Evolutionary conservation across 75 land plant genomes (phyloP), one percentile per base, ranked within the genome.

Genomic region (Cupressus sempervirens): DNA sequence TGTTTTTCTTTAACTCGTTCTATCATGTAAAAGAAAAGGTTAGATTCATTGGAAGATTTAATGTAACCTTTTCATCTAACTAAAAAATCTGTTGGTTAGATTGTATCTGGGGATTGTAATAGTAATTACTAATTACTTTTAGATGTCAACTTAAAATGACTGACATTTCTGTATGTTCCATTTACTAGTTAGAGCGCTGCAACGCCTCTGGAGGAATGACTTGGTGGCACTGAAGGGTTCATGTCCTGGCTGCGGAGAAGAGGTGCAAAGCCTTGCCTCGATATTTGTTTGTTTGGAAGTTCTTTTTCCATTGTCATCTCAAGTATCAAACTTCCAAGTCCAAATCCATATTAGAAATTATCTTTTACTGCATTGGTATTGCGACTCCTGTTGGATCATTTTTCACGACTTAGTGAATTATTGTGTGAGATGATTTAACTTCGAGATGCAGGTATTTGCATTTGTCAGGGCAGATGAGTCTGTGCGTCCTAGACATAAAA

Each of bases 161-260:
- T 30, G 41, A n/a, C 76, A 36, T 75, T 48, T 84, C 41, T 74
- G 52, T 14, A 74, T 43, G 74, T 72, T 45, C 20, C 36, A 82
- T 83, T 74, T 56, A 86, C 26, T 88, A 96, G 97, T 90, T 65
- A 85, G 83, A 87, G 92, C 93, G 12, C 89, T 97, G 79, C 86
- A 93, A 83, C 91, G 93, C 16, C 88, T 97, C 14, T 94, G 99
- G 94, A 92, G 87, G 80, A 94, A 92, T 73, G 91, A 95, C 53
- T 86, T 97, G 85, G 94, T 95, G 80, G 97, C 96, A 53, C 82
- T 97, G 3, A 97, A 94, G 83, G 99, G 99, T 34, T 91, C 93
- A 38, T 97, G 99, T 87, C 99, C 97, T 43, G 93, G 91, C 79
- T 97, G 99, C 65, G 95, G 92, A 35, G 97, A 94, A 83, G 92